Percentiles rank a stretch among this genome's conserved stretches.
phyloP scores from a whole-genome alignment of 805 yeast genomes.

The Maudiozyma serrabonitensis region DNA sequence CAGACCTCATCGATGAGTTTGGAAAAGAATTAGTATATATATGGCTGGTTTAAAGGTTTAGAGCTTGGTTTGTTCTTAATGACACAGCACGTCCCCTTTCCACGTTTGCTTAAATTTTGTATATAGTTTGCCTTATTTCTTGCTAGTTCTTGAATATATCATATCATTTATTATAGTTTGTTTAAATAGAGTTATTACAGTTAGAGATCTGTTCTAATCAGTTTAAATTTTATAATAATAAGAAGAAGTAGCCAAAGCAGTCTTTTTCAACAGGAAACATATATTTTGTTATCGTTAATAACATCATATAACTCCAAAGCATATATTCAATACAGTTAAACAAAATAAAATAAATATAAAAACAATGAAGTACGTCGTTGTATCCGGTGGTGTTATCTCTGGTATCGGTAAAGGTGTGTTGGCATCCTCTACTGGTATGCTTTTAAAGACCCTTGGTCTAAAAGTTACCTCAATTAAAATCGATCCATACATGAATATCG shows the following conservation, averaged over 20 bases:
- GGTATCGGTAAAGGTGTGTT: constrained; percentile 99
- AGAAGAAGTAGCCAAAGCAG: too few species aligned
- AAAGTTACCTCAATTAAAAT: constrained; percentile 96
- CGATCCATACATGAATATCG: constrained; percentile 98
- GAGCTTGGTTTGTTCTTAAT: background rate
- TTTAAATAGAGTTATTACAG: background rate
- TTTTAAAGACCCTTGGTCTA: constrained; percentile 86
- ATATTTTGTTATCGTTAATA: too few species aligned
- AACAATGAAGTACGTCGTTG: constrained; percentile 91
- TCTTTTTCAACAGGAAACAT: too few species aligned
- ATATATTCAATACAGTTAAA: background rate
- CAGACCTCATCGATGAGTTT: background rate
- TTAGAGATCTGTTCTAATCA: too few species aligned
- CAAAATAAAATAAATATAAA: background rate
- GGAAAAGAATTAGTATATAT: background rate
- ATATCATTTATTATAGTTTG: too few species aligned
- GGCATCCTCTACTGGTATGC: constrained; percentile 93
- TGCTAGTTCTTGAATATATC: background rate
- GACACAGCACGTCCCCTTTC: background rate
- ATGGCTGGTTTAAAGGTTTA: background rate
- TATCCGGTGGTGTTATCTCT: constrained; percentile 98
- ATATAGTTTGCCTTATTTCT: background rate
- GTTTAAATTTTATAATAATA: background rate
- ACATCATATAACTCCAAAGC: too few species aligned
- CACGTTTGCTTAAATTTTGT: background rate